phyloP scores from a whole-genome alignment of 2,329 filamentous ascomycete species.

The Talaromyces sp. region DNA sequence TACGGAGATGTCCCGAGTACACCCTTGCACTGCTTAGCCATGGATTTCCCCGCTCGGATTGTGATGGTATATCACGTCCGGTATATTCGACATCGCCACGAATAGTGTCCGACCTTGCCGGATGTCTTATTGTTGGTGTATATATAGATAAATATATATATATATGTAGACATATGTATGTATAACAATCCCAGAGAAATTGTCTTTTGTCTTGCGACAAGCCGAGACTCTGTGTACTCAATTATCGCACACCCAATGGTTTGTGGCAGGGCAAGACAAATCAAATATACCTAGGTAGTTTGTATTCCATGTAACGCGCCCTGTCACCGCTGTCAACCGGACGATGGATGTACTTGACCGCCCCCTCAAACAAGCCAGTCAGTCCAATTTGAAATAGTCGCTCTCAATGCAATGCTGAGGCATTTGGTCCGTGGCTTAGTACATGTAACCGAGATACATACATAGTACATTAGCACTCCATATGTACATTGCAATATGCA shows the following conservation, averaged over 20 bases:
- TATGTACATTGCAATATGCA: constrained; percentile 1
- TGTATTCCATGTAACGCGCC: background rate
- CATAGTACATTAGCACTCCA: background rate
- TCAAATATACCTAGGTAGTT: too few relatives aligned
- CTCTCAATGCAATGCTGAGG: constrained; percentile 1
- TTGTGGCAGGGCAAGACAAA: background rate
- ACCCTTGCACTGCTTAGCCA: background rate
- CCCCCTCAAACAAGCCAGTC: constrained; percentile 5
- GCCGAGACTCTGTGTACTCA: background rate
- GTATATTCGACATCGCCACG: background rate
- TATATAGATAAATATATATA: too few relatives aligned
- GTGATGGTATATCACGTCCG: background rate
- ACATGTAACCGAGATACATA: background rate
- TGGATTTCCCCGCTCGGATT: constrained; percentile 1
- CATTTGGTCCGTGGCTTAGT: background rate
- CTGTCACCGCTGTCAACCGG: constrained; percentile 6
- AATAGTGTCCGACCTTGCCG: background rate
- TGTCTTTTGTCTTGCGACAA: background rate
- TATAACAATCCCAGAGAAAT: background rate
- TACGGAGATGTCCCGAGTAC: background rate
- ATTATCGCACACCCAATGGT: background rate
- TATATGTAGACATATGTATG: too few relatives aligned
- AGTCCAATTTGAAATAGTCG: constrained; percentile 16
- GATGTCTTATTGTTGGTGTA: background rate
- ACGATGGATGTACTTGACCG: background rate